Evolutionary conservation across 148 eudicot species (phyloP), one percentile per base, ranked within the genome.

Genomic region (Chenopodium quinoa): DNA sequence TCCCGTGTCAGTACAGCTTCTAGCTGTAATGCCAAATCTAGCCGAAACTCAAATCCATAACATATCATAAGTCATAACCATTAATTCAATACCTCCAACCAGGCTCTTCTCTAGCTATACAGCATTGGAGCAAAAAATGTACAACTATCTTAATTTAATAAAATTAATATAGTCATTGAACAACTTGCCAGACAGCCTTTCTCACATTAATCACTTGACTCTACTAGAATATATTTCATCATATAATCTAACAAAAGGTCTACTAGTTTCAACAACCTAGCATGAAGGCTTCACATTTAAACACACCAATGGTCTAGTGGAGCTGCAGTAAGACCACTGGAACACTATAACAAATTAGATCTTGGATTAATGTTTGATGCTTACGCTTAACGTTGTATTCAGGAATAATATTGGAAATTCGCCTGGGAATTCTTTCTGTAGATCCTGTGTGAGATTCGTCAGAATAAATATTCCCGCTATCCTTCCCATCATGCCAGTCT

Each of bases 341-440:
- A 47, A 65, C 25, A 29, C 19, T 56, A 2, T 34, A 50, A 31
- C 31, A 50, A 47, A 44, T 20, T 31, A 66, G 4, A 29, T 74
- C 34, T 65, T 62, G 32, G 34, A 71, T 31, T 69, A 40, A 50
- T 2, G 4, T 67, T 27, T 80, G 64, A 70, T 69, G 86, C 97
- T 93, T 92, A 93, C 99, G 88, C 71, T 88, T 90, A 75, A 84
- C 86, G 47, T 82, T 83, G 83, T 77, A 75, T 70, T 76, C 65
- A 20, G 92, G 89, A 77, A 95, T 91, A 71, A 95, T 93, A 86
- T 85, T 91, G 81, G 99, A 92, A 83, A 95, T 89, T 82, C 99
- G 86, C 67, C 93, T 87, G 37, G 94, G 95, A 79, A 83, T 85
- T 84, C 78, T 79, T 47, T 80, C 67, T 31, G 76, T 65, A 32